Base-by-base conservation (phyloP, 208 protist species). In the Sergeia podlipaevii region DNA sequence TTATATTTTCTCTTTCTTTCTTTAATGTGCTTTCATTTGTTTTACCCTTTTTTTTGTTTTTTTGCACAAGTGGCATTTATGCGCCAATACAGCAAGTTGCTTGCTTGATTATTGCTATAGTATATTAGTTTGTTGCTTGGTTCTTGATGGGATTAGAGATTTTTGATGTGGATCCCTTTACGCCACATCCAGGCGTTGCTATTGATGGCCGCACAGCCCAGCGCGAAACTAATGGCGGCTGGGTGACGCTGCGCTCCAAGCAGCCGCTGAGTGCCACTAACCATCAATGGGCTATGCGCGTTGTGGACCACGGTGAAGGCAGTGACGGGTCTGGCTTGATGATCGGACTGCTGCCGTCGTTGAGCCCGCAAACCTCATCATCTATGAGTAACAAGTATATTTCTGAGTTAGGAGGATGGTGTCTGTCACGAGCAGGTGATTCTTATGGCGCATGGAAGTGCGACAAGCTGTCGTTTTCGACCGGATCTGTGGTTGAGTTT, bases 371-470 rank as follows among this genome's bases (percentile, higher is more conserved):
- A 15, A 55, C 66, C 36, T 61, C 74, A n/a, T 60, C 55, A 32
- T 63, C 74, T 2, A 85, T 91, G 60, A 75, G 85, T 11, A 85
- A 65, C 67, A 93, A 93, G 55, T 96, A 96, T 60, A 93, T 94
- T 45, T 91, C 85, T 0, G 86, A 96, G 62, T 70, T 96, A 5
- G 87, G 85, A 10, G 90, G 90, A 28, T 96, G 90, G 87, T 95
- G 90, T 42, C 47, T 96, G 23, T 91, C 81, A 11, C 75, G 90
- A 4, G 86, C 87, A 13, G 90, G 90, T 8, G 82, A 96, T 57
- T 75, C 72, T 4, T 96, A 96, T 46, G 90, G 90, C 3, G 54
- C 64, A 23, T 96, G 90, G 87, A 89, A 94, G 57, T 94, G 90
- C 57, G 85, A 94, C 24, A 72, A 77, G 36, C 57, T 96, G 17